These are phyloP conservation scores for Alternaria viburni DNA, from an alignment of 2,329 filamentous ascomycete genomes.

Conservation along the genomic window DNA sequence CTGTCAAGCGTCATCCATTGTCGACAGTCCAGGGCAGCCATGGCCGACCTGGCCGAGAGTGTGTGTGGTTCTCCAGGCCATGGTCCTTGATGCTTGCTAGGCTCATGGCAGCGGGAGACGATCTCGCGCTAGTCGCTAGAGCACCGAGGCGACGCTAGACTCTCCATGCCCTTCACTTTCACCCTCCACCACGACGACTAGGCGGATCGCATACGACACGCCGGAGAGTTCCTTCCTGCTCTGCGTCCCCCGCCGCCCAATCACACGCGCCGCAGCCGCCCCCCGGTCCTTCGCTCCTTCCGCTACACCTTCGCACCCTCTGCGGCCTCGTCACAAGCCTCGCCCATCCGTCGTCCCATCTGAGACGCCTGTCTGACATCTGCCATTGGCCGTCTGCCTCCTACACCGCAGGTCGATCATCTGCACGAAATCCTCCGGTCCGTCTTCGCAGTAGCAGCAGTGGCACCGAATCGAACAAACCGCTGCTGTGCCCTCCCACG, in stretches of 20 bases:
- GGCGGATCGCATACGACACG: neutral
- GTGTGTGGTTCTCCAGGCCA: constrained; percentile 8
- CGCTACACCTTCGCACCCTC: constrained; percentile 8
- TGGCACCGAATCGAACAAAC: constrained; percentile 7
- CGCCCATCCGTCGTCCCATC: constrained; percentile 37
- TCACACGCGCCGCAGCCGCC: constrained; percentile 32
- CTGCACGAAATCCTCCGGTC: constrained; percentile 59
- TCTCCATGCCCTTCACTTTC: neutral
- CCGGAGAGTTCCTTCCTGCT: constrained; percentile 10
- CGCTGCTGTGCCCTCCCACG: constrained; percentile 13
- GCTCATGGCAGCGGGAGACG: constrained; percentile 24
- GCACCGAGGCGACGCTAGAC: constrained; percentile 1
- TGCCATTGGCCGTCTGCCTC: constrained; percentile 42
- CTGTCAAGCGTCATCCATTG: constrained; percentile 4
- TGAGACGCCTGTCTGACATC: constrained; percentile 46
- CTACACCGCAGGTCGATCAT: constrained; percentile 53
- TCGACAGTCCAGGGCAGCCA: neutral
- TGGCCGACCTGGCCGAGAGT: constrained; percentile 3
- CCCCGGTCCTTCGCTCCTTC: constrained; percentile 19
- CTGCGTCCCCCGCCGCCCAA: constrained; percentile 29
- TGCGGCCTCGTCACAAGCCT: constrained; percentile 45
- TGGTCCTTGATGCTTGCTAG: neutral
- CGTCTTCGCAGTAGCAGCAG: constrained; percentile 31
- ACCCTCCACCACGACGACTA: constrained; percentile 6
- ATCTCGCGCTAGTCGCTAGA: constrained; percentile 21